Percentiles rank a stretch among this genome's conserved stretches.
phyloP scores from a whole-genome alignment of 768 basidiomycete genomes.

The Podaxis sp. region DNA sequence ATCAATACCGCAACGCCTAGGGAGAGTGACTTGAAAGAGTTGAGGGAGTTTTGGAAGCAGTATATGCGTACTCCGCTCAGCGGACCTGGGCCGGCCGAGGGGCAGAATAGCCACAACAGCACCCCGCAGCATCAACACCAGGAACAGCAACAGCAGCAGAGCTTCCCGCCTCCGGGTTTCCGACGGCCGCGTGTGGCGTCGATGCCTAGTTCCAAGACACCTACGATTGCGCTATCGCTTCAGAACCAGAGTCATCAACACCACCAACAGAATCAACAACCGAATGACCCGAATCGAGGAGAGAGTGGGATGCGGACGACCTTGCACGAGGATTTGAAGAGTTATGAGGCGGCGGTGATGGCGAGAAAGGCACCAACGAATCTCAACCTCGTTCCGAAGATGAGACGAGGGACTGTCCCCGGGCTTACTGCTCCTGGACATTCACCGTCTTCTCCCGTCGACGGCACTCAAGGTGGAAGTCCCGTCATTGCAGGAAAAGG shows the following conservation, averaged over 20 bases:
- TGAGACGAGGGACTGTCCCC: slow-evolving; percentile 25
- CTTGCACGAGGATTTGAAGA: slow-evolving; percentile 59
- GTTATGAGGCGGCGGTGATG: slow-evolving; percentile 75
- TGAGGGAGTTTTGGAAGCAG: slow-evolving; percentile 73
- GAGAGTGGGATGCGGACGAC: slow-evolving; percentile 39
- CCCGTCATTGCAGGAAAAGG: slow-evolving; percentile 10
- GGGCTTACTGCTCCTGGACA: background rate
- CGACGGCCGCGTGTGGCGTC: slow-evolving; percentile 61
- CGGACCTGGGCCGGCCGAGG: slow-evolving; percentile 29
- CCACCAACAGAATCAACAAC: slow-evolving; percentile 20
- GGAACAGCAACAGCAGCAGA: background rate
- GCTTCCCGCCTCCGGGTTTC: slow-evolving; percentile 17
- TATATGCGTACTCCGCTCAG: slow-evolving; percentile 69
- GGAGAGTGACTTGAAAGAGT: slow-evolving; percentile 40
- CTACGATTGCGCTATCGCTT: slow-evolving; percentile 32
- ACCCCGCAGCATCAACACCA: background rate
- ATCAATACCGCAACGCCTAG: slow-evolving; percentile 19
- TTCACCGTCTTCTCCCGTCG: background rate
- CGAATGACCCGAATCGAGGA: slow-evolving; percentile 19
- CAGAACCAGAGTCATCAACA: slow-evolving; percentile 15
- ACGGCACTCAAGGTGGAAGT: slow-evolving; percentile 1
- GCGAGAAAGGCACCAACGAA: slow-evolving; percentile 63
- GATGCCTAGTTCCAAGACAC: slow-evolving; percentile 70
- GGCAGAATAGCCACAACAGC: background rate
- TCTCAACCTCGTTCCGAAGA: slow-evolving; percentile 53